Base-by-base conservation (phyloP, 148 eudicot species). In the Salicornia ramosissima region DNA sequence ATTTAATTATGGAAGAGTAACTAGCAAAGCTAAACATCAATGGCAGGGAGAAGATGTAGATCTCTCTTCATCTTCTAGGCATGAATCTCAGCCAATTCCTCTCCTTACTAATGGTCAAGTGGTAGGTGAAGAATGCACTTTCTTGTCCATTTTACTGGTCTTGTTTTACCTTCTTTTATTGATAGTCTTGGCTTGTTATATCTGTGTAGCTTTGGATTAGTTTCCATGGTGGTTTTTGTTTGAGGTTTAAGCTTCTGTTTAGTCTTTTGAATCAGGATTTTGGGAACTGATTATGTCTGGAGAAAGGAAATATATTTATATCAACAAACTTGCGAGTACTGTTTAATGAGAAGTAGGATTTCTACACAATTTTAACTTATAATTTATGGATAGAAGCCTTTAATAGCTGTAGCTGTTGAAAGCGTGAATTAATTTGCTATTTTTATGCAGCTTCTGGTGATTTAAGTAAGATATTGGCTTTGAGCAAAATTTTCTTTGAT, bases 21-120 rank as follows among this genome's bases (percentile, higher is more conserved):
- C 83, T 70, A 81, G 71, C 76, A 83, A 82, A 61, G 86, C 84
- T 16, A 85, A 90, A 73, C 83, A 78, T 64, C 88, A 88, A 68
- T 90, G 96, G 98, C 90, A 88, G 60, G 92, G 90, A 61, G 90
- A 84, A 30, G 97, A 88, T 75, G 77, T 81, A 26, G 90, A 86
- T 28, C 87, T 86, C 58, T 91, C 97, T 67, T 87, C 88, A 66
- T 94, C 98, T 47, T 86, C 92, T 65, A 83, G 97, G 75, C 96
- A 80, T 71, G 97, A 86, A 79, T 85, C 96, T 70, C 91, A 86
- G 70, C 89, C 97, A 11, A 85, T 92, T 76, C 96, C 88, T 74
- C 94, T 86, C 67, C 96, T 92, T 59, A 92, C 98, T 47, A 80
- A 90, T 81, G 96, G 96, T 65, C 88, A 82, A 65, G 78, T 77